Evolutionary conservation across 139 green algal genomes (phyloP).

Genomic region (Zygnema circumcarinatum): DNA sequence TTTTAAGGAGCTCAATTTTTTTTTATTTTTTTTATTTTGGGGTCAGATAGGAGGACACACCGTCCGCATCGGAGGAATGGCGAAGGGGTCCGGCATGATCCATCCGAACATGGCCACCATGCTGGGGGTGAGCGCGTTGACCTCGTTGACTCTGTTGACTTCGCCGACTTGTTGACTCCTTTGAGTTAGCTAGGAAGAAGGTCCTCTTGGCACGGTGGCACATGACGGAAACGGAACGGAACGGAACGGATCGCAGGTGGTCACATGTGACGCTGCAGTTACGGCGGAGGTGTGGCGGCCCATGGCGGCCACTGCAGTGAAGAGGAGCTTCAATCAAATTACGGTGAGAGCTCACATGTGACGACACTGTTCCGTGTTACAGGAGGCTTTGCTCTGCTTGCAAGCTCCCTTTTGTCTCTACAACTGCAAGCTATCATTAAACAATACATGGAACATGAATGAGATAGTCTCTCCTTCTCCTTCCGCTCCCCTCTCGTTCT

Average conservation of each 20-base stretch:
- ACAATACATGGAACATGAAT: too few species aligned
- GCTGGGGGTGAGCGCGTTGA: slow-evolving; percentile 81
- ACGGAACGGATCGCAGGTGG: slow-evolving; percentile 67
- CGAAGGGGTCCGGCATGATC: slow-evolving; percentile 98
- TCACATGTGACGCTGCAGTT: slow-evolving; percentile 94
- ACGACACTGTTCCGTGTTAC: too few species aligned
- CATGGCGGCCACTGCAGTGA: slow-evolving; percentile 71
- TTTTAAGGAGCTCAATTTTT: too few species aligned
- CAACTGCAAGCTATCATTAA: too few species aligned
- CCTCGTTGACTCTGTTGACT: too few species aligned
- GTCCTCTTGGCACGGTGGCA: too few species aligned
- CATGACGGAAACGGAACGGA: not conserved
- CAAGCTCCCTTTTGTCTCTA: slow-evolving; percentile 4
- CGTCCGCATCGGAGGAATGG: slow-evolving; percentile 89
- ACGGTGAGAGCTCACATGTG: too few species aligned
- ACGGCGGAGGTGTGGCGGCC: slow-evolving; percentile 74
- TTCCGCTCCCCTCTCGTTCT: too few species aligned
- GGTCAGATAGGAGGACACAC: slow-evolving; percentile 45
- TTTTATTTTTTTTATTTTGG: too few species aligned
- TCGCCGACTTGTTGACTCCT: too few species aligned
- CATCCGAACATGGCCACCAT: slow-evolving; percentile 99
- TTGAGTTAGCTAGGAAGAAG: too few species aligned
- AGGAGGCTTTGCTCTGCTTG: slow-evolving; percentile 6
- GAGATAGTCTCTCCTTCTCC: too few species aligned
- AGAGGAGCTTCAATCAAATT: slow-evolving; percentile 72